Percentiles rank a stretch among this genome's conserved stretches.
Evolutionary conservation across 2,329 filamentous ascomycete genomes (phyloP).

Genomic region (Aspergillus versicolor): DNA sequence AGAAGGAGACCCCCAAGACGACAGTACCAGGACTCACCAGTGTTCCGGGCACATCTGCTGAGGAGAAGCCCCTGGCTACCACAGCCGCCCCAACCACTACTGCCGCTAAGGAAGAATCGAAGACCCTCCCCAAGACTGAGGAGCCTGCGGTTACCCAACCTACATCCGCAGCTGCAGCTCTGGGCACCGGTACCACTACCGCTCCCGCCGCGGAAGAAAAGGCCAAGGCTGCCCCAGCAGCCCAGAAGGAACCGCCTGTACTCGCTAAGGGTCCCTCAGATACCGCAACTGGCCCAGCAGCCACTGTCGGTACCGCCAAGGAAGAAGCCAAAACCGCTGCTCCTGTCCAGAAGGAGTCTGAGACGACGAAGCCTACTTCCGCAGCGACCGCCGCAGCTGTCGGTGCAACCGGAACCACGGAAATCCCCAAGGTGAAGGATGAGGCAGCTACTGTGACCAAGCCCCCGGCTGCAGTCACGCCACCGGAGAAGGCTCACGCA

Average conservation of each 20-base stretch:
- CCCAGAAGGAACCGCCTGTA: not conserved
- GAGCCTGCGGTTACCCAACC: constrained; percentile 11
- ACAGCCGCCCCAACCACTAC: constrained; percentile 21
- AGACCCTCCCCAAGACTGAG: constrained; percentile 6
- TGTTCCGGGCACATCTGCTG: constrained; percentile 10
- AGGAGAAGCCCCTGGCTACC: constrained; percentile 13
- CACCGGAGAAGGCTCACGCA: constrained; percentile 21
- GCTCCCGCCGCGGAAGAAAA: not conserved
- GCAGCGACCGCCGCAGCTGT: constrained; percentile 9
- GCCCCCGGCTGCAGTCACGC: constrained; percentile 15
- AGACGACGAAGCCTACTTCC: constrained; percentile 11
- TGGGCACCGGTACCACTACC: not conserved
- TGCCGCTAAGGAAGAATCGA: constrained; percentile 21
- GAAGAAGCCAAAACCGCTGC: constrained; percentile 4
- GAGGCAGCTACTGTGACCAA: constrained; percentile 14
- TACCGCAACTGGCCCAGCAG: constrained; percentile 9
- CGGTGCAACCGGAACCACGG: constrained; percentile 14
- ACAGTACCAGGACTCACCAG: constrained; percentile 13
- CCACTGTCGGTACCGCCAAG: constrained; percentile 3
- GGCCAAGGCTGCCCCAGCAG: constrained; percentile 14
- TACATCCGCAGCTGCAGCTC: not conserved
- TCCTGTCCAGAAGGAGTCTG: constrained; percentile 10
- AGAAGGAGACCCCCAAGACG: constrained; percentile 15
- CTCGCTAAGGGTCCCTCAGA: not conserved
- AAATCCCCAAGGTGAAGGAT: constrained; percentile 11